Conservation (phyloP, 257 asterid genomes). For the Solanum megistacrolobum region DNA sequence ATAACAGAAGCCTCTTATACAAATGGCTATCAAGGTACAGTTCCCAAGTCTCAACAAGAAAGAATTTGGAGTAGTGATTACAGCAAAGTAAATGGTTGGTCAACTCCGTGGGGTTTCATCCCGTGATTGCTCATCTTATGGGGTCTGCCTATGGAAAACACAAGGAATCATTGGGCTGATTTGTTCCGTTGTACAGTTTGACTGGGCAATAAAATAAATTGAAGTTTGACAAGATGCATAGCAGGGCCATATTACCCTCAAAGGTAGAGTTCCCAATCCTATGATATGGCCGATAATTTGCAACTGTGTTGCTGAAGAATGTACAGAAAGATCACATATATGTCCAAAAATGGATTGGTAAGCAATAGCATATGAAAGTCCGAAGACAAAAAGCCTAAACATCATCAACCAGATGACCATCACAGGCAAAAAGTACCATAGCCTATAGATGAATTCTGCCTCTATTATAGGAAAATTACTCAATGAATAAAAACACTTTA, state of each 20-base stretch:
- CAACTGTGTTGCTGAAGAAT: neutral
- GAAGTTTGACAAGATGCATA: neutral
- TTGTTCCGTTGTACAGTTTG: neutral
- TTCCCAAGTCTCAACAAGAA: neutral
- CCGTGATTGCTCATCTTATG: neutral
- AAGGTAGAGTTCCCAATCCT: neutral
- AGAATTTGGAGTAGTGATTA: neutral
- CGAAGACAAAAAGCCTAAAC: neutral
- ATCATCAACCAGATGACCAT: neutral
- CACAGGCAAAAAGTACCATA: neutral
- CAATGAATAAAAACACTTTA: slow-evolving; percentile 4
- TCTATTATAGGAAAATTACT: neutral
- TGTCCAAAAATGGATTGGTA: neutral
- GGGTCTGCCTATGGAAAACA: neutral
- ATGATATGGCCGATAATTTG: neutral
- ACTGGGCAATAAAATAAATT: neutral
- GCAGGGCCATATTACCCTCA: neutral
- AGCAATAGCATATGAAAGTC: neutral
- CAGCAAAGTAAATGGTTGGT: neutral
- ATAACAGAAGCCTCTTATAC: neutral
- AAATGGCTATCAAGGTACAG: neutral
- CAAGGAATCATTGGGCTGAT: neutral
- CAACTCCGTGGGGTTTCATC: neutral
- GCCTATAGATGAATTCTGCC: neutral
- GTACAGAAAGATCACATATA: neutral